These are phyloP conservation scores for Phytophthora tubulina DNA, from an alignment of 352 stramenopile genomes.

Conservation along the genomic window DNA sequence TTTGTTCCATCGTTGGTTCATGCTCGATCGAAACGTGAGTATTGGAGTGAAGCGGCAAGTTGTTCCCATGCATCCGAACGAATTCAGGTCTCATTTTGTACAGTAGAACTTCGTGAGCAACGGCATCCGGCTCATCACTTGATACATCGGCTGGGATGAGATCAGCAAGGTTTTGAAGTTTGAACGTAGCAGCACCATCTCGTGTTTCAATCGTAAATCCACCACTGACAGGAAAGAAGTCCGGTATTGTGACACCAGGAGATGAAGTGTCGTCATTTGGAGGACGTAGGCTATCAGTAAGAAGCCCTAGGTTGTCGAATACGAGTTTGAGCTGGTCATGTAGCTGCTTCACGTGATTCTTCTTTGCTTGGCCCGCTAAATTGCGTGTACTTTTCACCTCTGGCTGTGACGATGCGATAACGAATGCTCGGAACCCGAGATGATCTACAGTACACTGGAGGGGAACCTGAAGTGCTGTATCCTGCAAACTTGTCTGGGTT, in stretches of 20 bases:
- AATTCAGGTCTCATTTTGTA: conserved; percentile 67
- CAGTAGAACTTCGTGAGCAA: conserved; percentile 22
- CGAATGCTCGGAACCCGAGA: conserved; percentile 60
- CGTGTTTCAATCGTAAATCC: conserved; percentile 23
- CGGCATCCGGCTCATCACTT: conserved; percentile 16
- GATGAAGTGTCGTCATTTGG: not conserved
- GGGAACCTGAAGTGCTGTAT: conserved; percentile 41
- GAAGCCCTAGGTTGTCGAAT: conserved; percentile 44
- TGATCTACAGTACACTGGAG: conserved; percentile 74
- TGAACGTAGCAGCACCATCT: conserved; percentile 11
- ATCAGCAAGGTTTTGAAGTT: conserved; percentile 44
- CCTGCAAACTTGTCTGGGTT: conserved; percentile 11
- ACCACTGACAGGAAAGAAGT: conserved; percentile 34
- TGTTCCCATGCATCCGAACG: conserved; percentile 46
- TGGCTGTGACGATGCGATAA: conserved; percentile 48
- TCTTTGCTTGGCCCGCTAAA: conserved; percentile 5
- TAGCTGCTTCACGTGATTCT: conserved; percentile 12
- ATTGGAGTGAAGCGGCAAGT: conserved; percentile 52
- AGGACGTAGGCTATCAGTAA: conserved; percentile 42
- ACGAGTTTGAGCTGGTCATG: conserved; percentile 32
- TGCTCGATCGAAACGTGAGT: conserved; percentile 23
- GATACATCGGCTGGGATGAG: conserved; percentile 47
- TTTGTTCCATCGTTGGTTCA: not conserved
- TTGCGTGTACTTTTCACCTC: conserved; percentile 20
- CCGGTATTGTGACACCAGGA: conserved; percentile 2